Conservation (phyloP, 805 yeast species). For the Cyberlindnera mrakii region DNA sequence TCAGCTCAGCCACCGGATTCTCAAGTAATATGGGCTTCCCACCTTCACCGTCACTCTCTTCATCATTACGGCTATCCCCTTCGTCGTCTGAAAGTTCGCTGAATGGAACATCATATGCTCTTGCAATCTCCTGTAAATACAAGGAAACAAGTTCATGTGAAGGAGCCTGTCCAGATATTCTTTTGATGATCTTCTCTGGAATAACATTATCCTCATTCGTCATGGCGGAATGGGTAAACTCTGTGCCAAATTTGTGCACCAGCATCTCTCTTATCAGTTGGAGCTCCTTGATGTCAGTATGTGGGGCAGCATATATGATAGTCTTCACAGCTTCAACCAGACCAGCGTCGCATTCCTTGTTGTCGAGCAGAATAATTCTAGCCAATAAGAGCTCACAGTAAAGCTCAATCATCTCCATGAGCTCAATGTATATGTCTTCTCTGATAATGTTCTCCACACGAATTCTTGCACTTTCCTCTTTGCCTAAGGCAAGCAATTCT, state of each 20-base stretch:
- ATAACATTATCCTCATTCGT: constrained; percentile 48
- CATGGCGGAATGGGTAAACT: constrained; percentile 43
- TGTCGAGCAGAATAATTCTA: constrained; percentile 53
- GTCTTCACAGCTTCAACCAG: constrained; percentile 64
- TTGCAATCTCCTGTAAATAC: constrained; percentile 75
- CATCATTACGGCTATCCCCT: constrained; percentile 20
- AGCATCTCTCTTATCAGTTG: constrained; percentile 54
- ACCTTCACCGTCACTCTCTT: constrained; percentile 22
- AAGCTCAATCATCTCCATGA: constrained; percentile 71
- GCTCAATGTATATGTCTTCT: constrained; percentile 74
- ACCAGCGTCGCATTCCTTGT: constrained; percentile 24
- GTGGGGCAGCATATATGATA: constrained; percentile 61
- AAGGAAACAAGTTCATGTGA: constrained; percentile 54
- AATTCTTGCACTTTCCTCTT: constrained; percentile 77
- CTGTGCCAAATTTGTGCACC: constrained; percentile 58
- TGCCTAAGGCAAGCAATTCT: constrained; percentile 60
- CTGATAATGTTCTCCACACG: constrained; percentile 80
- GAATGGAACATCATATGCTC: constrained; percentile 70
- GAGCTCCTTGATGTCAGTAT: constrained; percentile 74
- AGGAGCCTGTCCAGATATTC: constrained; percentile 68
- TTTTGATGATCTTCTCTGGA: constrained; percentile 58
- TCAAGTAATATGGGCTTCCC: constrained; percentile 32
- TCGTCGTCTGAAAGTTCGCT: constrained; percentile 40
- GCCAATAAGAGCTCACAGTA: constrained; percentile 80
- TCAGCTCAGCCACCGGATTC: constrained; percentile 21